Conservation (phyloP, 2,329 filamentous ascomycete genomes). For the Colletotrichum sp. region DNA sequence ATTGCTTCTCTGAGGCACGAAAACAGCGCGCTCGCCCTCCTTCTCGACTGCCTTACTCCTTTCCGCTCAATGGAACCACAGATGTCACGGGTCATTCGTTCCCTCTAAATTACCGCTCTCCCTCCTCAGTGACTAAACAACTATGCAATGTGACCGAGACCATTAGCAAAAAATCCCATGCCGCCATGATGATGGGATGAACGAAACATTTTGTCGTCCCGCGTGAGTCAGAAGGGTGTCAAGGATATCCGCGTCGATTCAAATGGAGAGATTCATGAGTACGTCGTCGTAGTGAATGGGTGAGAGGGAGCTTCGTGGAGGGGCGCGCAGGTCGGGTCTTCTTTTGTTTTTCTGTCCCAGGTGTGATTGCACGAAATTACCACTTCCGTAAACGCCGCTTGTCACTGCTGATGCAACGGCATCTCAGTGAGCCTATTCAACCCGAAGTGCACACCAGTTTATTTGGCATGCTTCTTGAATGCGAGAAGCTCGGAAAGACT, state of each 20-base stretch:
- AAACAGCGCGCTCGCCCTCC: background rate
- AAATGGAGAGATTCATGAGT: constrained; percentile 15
- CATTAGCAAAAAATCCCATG: constrained; percentile 20
- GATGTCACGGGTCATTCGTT: constrained; percentile 5
- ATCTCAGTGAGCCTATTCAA: background rate
- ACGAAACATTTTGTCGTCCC: constrained; percentile 17
- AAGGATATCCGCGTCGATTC: constrained; percentile 18
- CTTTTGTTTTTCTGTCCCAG: background rate
- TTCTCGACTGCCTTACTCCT: background rate
- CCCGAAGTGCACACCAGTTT: constrained; percentile 23
- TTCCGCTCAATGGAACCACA: background rate
- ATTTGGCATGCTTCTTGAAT: constrained; percentile 80
- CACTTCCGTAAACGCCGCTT: background rate
- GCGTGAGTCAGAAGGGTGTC: constrained; percentile 15
- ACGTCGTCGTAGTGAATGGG: constrained; percentile 12
- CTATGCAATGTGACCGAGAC: constrained; percentile 22
- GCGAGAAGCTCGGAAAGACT: constrained; percentile 87
- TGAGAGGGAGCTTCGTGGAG: background rate
- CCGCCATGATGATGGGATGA: constrained; percentile 16
- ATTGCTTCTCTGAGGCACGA: constrained; percentile 1
- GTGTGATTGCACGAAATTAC: background rate
- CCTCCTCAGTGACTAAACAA: constrained; percentile 14
- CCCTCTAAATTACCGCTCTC: constrained; percentile 19
- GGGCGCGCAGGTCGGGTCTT: background rate
- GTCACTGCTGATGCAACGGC: background rate